These are phyloP conservation scores for Paxillus ammoniavirescens DNA, from an alignment of 768 basidiomycete species.

Conservation along the genomic window DNA sequence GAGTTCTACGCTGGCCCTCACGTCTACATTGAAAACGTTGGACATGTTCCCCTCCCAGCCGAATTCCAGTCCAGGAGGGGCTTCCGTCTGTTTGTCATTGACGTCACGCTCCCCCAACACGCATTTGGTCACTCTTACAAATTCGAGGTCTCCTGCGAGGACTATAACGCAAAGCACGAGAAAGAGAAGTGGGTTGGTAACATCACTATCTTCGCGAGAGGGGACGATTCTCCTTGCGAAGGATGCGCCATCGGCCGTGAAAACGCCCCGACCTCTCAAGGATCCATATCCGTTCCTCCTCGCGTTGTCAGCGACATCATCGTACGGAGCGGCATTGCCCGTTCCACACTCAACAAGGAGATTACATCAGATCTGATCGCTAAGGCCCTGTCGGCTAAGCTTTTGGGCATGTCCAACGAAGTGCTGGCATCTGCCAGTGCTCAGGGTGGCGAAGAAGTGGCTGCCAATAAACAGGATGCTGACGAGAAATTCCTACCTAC, in stretches of 20 bases:
- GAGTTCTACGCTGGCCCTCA: conserved; percentile 17
- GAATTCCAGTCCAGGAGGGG: conserved; percentile 13
- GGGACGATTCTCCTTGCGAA: conserved; percentile 20
- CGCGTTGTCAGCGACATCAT: conserved; percentile 21
- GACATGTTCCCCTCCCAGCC: conserved; percentile 10
- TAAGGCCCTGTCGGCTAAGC: conserved; percentile 11
- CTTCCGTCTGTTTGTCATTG: conserved; percentile 26
- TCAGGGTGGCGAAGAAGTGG: conserved; percentile 3
- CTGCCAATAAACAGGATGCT: neutral
- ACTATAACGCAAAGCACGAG: neutral
- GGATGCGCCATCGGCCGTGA: conserved; percentile 23
- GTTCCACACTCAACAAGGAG: conserved; percentile 7
- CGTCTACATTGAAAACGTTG: conserved; percentile 6
- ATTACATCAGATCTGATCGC: conserved; percentile 10
- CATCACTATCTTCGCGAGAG: conserved; percentile 24
- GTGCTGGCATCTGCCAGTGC: conserved; percentile 19
- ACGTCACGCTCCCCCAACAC: conserved; percentile 23
- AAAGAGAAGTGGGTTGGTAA: conserved; percentile 11
- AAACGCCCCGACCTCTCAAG: conserved; percentile 13
- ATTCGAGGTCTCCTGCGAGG: conserved; percentile 19
- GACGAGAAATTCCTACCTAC: conserved; percentile 14
- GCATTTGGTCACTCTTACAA: conserved; percentile 22
- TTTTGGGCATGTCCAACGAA: conserved; percentile 13
- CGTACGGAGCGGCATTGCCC: conserved; percentile 4
- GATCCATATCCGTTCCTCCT: conserved; percentile 22